Base-by-base conservation (phyloP, 2,329 filamentous ascomycete species). In the Aureobasidium zeae region DNA sequence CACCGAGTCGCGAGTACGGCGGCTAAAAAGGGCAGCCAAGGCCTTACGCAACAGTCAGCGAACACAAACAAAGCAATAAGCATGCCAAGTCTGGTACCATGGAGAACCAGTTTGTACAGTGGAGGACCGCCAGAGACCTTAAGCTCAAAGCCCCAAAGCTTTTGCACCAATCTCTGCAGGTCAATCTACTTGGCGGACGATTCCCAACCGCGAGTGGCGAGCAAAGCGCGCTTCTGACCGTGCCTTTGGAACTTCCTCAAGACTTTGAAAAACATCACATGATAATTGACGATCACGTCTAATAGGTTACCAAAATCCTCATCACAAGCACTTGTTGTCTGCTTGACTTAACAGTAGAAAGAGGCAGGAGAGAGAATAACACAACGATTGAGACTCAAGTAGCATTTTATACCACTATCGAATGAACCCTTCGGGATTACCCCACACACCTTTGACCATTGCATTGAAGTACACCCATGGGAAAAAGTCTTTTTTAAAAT, bases 401-500 rank as follows among this genome's bases (percentile, higher is more conserved):
- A n/a, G n/a, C n/a, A n/a, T n/a, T n/a, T n/a, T n/a, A n/a, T n/a
- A n/a, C n/a, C n/a, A n/a, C n/a, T n/a, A 48, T 24, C 25, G 34
- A 12, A 35, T 48, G 62, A 62, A 77, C 0, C 76, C 76, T 55
- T 72, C 75, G 0, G 76, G 73, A 5, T 77, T 77, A 16, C 64
- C 75, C 76, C 77, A 80, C 6, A 66, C 73, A 5, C 76, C 77
- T 60, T 76, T 79, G 5, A 80, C 68, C 69, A 78, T 72, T 25
- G 66, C 68, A 26, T 73, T 69, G 43, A 66, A 70, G 59, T 80
- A 80, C 2, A 81, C 76, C 76, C 76, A 80, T 0, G 77, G 77
- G 60, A 81, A 81, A 52, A 81, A 81, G 53, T 79, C 71, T 61
- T 77, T 80, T 65, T 81, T 81, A 31, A 81, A 51, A 52, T 79